Evolutionary conservation across 345 rosid species (phyloP), one percentile per base, ranked within the genome.

Genomic region (Isatis tinctoria): DNA sequence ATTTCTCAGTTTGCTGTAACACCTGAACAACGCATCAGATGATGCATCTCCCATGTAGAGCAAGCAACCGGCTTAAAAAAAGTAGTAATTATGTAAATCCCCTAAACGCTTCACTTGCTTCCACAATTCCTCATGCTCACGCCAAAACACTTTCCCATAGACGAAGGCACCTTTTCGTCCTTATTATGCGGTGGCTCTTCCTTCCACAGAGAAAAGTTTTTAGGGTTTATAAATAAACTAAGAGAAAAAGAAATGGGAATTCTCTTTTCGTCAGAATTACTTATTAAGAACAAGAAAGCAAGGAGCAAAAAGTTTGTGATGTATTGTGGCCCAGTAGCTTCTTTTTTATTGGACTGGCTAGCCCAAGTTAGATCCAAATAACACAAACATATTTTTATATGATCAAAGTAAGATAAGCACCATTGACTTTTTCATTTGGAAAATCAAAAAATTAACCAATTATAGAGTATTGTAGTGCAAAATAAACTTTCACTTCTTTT

Each of bases 61-160:
- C 52, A n/a, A n/a, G 2, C 13, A 2, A 49, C 1, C 32, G 32
- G 57, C 27, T 51, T 24, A 28, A 10, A 24, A 11, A 51, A 51
- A 51, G n/a, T n/a, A n/a, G n/a, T 5, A 11, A 22, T 51, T n/a
- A n/a, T 2, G 90, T 65, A 91, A 62, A 9, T 73, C 82, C 10
- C 74, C 88, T 45, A 83, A 71, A 3, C 87, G 86, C 61, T 76
- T 83, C 48, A 87, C 66, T 61, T 81, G 79, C 78, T 70, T 85
- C 96, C 97, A 91, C 26, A 73, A 79, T 10, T 43, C 78, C 27
- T 53, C 73, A 41, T 51, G 57, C 68, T 86, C 89, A 20, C 78
- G 80, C 30, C 97, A 92, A 67, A 84, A 74, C n/a, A n/a, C n/a
- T n/a, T n/a, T n/a, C n/a, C n/a, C n/a, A n/a, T n/a, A n/a, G 57